A percentile compares a stretch with the other conserved stretches of the same genome.
Conservation (phyloP, 1,284 basidiomycete genomes). For the Sanghuangporus sanghuang region DNA sequence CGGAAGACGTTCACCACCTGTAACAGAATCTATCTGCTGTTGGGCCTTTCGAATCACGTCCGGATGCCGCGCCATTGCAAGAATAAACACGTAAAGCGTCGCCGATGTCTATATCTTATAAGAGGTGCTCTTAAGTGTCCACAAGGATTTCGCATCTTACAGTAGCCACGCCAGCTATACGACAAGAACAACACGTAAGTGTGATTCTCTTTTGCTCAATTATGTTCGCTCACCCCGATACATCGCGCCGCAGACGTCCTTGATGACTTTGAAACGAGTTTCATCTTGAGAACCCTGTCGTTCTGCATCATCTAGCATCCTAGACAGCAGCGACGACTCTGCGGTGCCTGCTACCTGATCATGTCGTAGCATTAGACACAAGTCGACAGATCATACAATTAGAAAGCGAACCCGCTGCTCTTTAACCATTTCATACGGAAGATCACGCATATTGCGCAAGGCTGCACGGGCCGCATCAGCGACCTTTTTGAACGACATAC, state of each 20-base stretch:
- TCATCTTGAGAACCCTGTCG: background rate
- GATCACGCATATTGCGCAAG: background rate
- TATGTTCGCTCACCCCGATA: conserved; percentile 3
- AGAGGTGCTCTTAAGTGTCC: background rate
- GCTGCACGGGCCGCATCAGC: background rate
- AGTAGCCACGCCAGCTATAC: conserved; percentile 8
- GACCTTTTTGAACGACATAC: conserved; percentile 4
- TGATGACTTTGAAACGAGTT: background rate
- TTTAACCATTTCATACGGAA: conserved; percentile 6
- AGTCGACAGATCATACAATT: background rate
- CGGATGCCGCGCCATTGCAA: conserved; percentile 26
- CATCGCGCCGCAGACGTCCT: conserved; percentile 10
- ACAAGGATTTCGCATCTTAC: background rate
- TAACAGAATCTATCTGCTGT: conserved; percentile 25
- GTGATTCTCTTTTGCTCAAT: background rate
- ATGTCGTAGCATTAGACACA: background rate
- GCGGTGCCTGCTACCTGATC: conserved; percentile 5
- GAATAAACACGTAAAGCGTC: conserved; percentile 22
- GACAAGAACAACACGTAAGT: background rate
- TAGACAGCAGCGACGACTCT: background rate
- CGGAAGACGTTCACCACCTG: conserved; percentile 25
- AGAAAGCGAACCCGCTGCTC: background rate
- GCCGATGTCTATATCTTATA: conserved; percentile 14
- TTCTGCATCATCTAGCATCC: conserved; percentile 13
- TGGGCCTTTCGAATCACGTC: conserved; percentile 23